Base-by-base conservation (phyloP, 2,329 filamentous ascomycete species). In the Alternaria alternata region DNA sequence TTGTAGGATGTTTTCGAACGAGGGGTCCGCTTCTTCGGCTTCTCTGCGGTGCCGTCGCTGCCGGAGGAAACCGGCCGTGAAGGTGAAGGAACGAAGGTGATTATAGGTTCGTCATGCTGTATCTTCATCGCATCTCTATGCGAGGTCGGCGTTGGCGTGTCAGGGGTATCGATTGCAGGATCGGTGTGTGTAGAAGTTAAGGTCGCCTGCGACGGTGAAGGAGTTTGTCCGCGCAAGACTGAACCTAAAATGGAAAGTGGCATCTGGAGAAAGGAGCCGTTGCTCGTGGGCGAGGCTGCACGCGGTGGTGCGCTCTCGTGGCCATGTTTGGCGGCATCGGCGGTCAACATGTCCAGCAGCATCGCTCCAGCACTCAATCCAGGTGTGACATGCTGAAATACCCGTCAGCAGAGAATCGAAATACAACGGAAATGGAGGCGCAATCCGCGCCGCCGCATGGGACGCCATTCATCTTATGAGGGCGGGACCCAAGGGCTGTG, bases 1-100 rank as follows among this genome's bases (percentile, higher is more conserved):
- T 87, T 83, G 74, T 86, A 93, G 7, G 83, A 84, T 3, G 88
- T 91, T 72, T 86, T 88, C 52, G 83, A 85, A 60, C 87, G 83
- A 5, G 80, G 77, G 1, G 78, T 68, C 9, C 83, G 82, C 70
- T 83, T 85, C 59, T 79, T 80, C 18, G 65, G 67, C 58, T 63
- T 73, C 57, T 77, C 80, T 32, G 75, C 78, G 52, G 78, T 72
- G 14, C 70, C 62, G 51, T 73, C 71, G 59, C 79, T 80, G 24
- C 73, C 64, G 11, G 70, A 78, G 43, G 80, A 80, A 18, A 74
- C 74, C 12, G 80, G 78, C 52, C 82, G 65, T 3, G 74, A 75
- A 54, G 58, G 59, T 24, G 62, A 34, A 52, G 61, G 12, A 36
- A 36, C 32, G 32, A 36, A 65, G 39, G 69, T 70, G 46, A 38